phyloP scores from a whole-genome alignment of 2,329 filamentous ascomycete genomes.

The Clathrospora elynae region DNA sequence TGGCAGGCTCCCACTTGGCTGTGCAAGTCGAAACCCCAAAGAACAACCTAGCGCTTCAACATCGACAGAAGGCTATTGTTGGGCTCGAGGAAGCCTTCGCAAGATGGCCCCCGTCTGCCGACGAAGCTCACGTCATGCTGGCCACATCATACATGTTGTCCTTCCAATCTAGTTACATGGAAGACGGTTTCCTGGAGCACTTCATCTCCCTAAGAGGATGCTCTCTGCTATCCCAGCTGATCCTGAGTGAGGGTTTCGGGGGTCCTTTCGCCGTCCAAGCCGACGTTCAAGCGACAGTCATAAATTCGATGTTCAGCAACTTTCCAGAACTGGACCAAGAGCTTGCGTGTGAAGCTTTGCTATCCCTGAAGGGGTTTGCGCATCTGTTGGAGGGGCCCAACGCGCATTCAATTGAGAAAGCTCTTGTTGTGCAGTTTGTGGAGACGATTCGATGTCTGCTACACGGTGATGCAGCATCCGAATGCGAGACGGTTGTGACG shows the following conservation, averaged over 20 bases:
- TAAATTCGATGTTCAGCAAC: slow-evolving; percentile 13
- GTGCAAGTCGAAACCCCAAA: slow-evolving; percentile 18
- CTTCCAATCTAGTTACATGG: slow-evolving; percentile 26
- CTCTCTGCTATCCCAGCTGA: slow-evolving; percentile 24
- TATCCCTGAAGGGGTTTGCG: slow-evolving; percentile 16
- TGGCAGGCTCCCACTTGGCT: slow-evolving; percentile 32
- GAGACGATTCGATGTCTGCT: slow-evolving; percentile 19
- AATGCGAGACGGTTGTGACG: background rate
- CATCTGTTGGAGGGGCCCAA: slow-evolving; percentile 1
- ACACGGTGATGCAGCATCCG: background rate
- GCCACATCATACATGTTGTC: slow-evolving; percentile 30
- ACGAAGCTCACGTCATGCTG: slow-evolving; percentile 34
- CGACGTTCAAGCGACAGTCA: slow-evolving; percentile 7
- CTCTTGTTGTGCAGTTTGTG: slow-evolving; percentile 18
- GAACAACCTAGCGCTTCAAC: slow-evolving; percentile 12
- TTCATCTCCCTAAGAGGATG: slow-evolving; percentile 29
- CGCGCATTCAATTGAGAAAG: slow-evolving; percentile 17
- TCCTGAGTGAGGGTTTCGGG: slow-evolving; percentile 14
- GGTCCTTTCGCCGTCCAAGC: slow-evolving; percentile 21
- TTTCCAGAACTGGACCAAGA: slow-evolving; percentile 20
- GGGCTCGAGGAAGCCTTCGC: slow-evolving; percentile 29
- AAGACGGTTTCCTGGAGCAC: slow-evolving; percentile 27
- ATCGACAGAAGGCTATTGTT: slow-evolving; percentile 31
- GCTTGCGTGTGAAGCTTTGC: slow-evolving; percentile 15
- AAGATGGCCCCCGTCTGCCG: slow-evolving; percentile 25